Base-by-base conservation (phyloP, 2,329 filamentous ascomycete species). In the Talaromyces pinophilus region DNA sequence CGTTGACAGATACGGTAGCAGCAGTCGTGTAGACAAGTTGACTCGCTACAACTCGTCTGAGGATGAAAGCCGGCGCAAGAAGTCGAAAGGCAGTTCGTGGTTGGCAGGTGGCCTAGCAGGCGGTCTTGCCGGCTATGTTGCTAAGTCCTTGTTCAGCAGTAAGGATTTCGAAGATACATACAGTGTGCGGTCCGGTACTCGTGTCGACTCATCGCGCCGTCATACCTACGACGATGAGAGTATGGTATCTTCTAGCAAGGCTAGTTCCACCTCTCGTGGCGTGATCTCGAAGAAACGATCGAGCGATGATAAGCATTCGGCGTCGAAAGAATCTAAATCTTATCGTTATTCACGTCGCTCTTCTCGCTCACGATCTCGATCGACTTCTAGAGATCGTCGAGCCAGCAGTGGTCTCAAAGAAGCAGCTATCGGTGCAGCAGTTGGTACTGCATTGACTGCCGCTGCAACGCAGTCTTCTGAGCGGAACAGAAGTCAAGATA, bases 131-230 rank as follows among this genome's bases (percentile, higher is more conserved):
- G 85, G 83, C 4, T 83, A 85, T 64, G 85, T 84, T 59, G 84
- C 84, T 2, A 84, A 86, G 71, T 83, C 83, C 2, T 71, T 88
- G 13, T 85, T 83, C 70, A 81, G 79, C 55, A 79, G 78, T 57
- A 78, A 85, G 66, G 84, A 87, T 62, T 87, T 87, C 68, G 84
- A 87, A 69, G 86, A 88, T 70, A 86, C 84, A 0, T 86, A 88
- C 69, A 87, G 83, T 70, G 80, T 87, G 70, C 85, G 84, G 65
- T 84, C 85, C 64, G 85, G 86, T 19, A 81, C 79, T 25, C 73
- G 75, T 1, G 62, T 67, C 44, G 76, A 77, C 6, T 42, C 55
- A 69, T 73, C 62, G 76, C 69, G 42, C 15, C 54, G 30, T 75
- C 72, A 6, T 38, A n/a, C 70, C 7, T 68, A 74, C n/a, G 72